Evolutionary conservation across 345 rosid species (phyloP), one percentile per base, ranked within the genome.

Genomic region (Microcos paniculata): DNA sequence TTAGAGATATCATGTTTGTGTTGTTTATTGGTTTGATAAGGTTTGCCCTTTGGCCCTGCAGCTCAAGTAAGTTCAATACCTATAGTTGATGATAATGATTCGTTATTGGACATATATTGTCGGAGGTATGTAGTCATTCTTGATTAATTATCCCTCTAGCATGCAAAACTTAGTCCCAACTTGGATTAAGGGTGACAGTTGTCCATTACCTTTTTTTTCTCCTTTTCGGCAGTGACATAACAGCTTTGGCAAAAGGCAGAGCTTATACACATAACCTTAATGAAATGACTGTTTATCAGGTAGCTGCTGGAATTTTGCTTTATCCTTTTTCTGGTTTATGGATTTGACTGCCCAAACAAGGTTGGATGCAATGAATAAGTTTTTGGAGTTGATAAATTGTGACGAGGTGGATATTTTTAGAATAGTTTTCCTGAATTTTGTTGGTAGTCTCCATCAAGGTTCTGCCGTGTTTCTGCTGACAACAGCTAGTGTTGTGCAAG

Each of bases 191-290:
- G 68, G 30, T 74, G 51, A 52, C 57, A 14, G 38, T 66, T 61
- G 33, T 70, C 80, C 26, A 26, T 45, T 42, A 28, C 10, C 28
- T 48, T 45, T 48, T 14, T 26, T 46, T 2, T 26, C 55, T 26
- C 26, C 51, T 57, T 48, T 66, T 38, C 67, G 65, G 51, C 85
- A 91, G 93, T 81, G 96, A 91, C 58, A 91, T 91, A 77, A 89
- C 96, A 33, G 88, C 96, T 69, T 80, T 91, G 83, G 96, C 96
- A 64, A 91, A 83, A 80, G 93, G 89, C 80, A 82, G 75, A 64
- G 87, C 84, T 49, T 88, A 88, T 76, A 84, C 89, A 18, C 89
- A 83, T 75, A 85, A 75, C 83, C 89, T 88, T 45, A 82, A 79
- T 52, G 85, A 88, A 80, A 88, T 84, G 72, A 88, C 86, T 28